Percentiles rank a stretch among this genome's conserved stretches.
Evolutionary conservation across 2,329 filamentous ascomycete species (phyloP).

Genomic region (Sclerotinia trifoliorum): DNA sequence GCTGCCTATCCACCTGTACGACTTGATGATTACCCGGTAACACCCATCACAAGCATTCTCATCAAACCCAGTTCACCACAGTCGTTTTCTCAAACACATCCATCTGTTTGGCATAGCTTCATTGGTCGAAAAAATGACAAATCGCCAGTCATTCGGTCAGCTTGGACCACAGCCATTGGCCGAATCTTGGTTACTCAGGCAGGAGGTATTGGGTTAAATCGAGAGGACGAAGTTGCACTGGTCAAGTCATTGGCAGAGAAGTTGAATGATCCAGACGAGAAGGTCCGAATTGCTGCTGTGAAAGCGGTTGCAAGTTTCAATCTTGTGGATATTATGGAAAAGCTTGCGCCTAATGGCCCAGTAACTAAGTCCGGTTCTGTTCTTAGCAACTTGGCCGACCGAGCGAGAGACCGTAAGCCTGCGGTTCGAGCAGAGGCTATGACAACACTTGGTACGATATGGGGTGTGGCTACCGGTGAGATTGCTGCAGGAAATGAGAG

Average conservation of each 20-base stretch:
- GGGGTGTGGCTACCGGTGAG: conserved; percentile 89
- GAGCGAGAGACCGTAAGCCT: conserved; percentile 82
- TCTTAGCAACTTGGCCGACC: conserved; percentile 77
- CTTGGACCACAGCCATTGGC: conserved; percentile 81
- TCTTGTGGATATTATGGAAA: conserved; percentile 76
- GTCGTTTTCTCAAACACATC: conserved; percentile 82
- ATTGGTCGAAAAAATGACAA: conserved; percentile 85
- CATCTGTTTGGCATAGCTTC: conserved; percentile 77
- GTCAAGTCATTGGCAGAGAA: conserved; percentile 75
- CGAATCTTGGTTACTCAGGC: conserved; percentile 89
- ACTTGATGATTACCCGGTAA: conserved; percentile 56
- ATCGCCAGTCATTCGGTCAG: conserved; percentile 73
- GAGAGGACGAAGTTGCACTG: conserved; percentile 75
- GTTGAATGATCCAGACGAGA: conserved; percentile 85
- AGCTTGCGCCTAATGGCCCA: conserved; percentile 74
- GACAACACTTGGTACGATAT: conserved; percentile 78
- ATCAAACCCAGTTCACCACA: conserved; percentile 83
- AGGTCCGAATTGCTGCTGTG: conserved; percentile 85
- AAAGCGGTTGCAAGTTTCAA: conserved; percentile 78
- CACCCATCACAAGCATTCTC: conserved; percentile 60
- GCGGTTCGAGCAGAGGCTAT: conserved; percentile 84
- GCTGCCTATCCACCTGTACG: conserved; percentile 78
- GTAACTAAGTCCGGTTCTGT: conserved; percentile 75
- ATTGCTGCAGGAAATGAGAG: conserved; percentile 79
- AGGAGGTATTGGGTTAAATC: conserved; percentile 81